Conservation (phyloP, 1,284 basidiomycete species). For the Coriolopsis trogii region DNA sequence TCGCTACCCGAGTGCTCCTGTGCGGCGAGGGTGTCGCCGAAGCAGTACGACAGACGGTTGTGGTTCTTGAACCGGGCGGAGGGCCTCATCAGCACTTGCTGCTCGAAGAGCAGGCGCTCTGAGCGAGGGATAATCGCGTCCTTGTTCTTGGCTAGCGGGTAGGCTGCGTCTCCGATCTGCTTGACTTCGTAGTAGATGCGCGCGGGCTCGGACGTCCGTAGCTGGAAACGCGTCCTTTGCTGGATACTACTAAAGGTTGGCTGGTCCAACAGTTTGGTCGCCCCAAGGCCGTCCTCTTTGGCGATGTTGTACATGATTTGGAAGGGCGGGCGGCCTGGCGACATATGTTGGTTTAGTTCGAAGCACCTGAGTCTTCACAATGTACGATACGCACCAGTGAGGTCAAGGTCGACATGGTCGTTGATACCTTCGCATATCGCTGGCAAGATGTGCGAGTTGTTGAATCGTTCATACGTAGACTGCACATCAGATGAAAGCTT, state of each 20-base stretch:
- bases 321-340: slow-evolving; percentile 87
- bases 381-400: slow-evolving; percentile 55
- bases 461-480: slow-evolving; percentile 57
- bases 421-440: slow-evolving; percentile 82
- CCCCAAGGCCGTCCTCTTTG: slow-evolving; percentile 59
- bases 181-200: slow-evolving; percentile 89
- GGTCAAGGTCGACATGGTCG: slow-evolving; percentile 79
- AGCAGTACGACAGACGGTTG: slow-evolving; percentile 74
- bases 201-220: slow-evolving; percentile 80
- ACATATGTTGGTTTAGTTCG: slow-evolving; percentile 10
- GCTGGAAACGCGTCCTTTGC: slow-evolving; percentile 78
- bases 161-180: slow-evolving; percentile 87
- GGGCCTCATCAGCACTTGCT: slow-evolving; percentile 79
- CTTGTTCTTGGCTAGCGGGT: slow-evolving; percentile 70
- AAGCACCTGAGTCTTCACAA: not conserved
- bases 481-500: slow-evolving; percentile 58
- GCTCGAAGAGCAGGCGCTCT: slow-evolving; percentile 76
- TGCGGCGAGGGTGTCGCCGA: slow-evolving; percentile 67
- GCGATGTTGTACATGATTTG: slow-evolving; percentile 84
- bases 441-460: slow-evolving; percentile 70
- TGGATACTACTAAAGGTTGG: slow-evolving; percentile 88
- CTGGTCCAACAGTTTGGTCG: slow-evolving; percentile 65
- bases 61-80: slow-evolving; percentile 74
- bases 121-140: slow-evolving; percentile 62
- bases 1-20: slow-evolving; percentile 56